A percentile compares a stretch with the other conserved stretches of the same genome.
These are phyloP conservation scores for Metarhizium sp. DNA, from an alignment of 2,329 filamentous ascomycete genomes.

Conservation along the genomic window DNA sequence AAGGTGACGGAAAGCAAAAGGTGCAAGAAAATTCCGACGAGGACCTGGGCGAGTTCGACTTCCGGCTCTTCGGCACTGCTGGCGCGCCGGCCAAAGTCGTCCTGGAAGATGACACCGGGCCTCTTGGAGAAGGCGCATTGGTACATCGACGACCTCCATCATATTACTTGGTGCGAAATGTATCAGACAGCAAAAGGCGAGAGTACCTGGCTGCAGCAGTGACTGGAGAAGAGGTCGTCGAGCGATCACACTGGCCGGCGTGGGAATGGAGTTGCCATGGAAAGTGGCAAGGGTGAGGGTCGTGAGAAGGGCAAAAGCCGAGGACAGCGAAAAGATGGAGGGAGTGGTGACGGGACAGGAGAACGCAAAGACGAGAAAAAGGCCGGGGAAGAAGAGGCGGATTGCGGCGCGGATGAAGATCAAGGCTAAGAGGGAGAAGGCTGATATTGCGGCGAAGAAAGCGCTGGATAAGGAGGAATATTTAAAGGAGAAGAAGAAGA, in stretches of 20 bases:
- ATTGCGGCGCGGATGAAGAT: constrained; percentile 39
- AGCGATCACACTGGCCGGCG: constrained; percentile 30
- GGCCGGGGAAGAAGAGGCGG: constrained; percentile 49
- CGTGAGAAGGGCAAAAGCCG: constrained; percentile 16
- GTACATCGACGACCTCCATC: constrained; percentile 29
- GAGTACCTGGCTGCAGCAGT: constrained; percentile 39
- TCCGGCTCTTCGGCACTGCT: constrained; percentile 46
- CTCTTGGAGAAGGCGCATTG: constrained; percentile 26
- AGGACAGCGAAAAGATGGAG: not conserved
- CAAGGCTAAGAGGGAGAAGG: constrained; percentile 31
- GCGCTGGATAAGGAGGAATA: constrained; percentile 43
- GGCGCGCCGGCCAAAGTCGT: constrained; percentile 39
- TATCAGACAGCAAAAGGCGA: constrained; percentile 25
- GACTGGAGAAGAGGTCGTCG: constrained; percentile 40
- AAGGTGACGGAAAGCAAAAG: constrained; percentile 6
- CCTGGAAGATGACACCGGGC: constrained; percentile 33
- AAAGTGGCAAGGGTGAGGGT: constrained; percentile 36
- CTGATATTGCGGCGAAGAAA: constrained; percentile 28
- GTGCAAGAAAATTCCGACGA: constrained; percentile 12
- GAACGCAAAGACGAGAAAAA: constrained; percentile 22
- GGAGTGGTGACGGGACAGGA: constrained; percentile 10
- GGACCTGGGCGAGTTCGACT: constrained; percentile 38
- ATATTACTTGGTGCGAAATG: constrained; percentile 37
- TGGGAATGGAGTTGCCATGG: constrained; percentile 55
- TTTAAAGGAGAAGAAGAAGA: constrained; percentile 51